phyloP scores from a whole-genome alignment of 495 filamentous ascomycete species.

The Penicillium egyptiacum region DNA sequence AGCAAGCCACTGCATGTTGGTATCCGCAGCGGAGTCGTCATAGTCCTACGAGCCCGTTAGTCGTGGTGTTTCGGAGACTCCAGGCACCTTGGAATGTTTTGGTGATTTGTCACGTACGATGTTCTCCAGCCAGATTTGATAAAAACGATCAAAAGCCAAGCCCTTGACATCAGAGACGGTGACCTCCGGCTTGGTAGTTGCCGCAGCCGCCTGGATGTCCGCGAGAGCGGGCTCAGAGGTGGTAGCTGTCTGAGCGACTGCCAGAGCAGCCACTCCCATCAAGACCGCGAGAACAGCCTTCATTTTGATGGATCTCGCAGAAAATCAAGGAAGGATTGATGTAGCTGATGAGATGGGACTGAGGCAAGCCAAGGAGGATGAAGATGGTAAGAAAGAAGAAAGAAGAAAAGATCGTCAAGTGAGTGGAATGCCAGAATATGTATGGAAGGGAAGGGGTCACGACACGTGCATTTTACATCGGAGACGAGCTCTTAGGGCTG shows the following conservation, averaged over 20 bases:
- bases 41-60: slow-evolving; percentile 48
- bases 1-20: slow-evolving; percentile 56
- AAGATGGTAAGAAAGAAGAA: not conserved
- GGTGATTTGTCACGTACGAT: slow-evolving; percentile 47
- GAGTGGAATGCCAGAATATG: not conserved
- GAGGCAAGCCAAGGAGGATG: not conserved
- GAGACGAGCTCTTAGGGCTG: not conserved
- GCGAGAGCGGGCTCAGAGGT: slow-evolving; percentile 30
- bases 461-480: slow-evolving; percentile 8
- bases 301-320: slow-evolving; percentile 21
- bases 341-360: not conserved
- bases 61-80: slow-evolving; percentile 17
- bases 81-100: slow-evolving; percentile 45
- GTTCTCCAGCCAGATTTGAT: slow-evolving; percentile 73
- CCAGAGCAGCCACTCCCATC: slow-evolving; percentile 24
- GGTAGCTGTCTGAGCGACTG: slow-evolving; percentile 27
- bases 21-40: slow-evolving; percentile 47
- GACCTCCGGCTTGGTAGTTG: slow-evolving; percentile 36
- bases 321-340: slow-evolving; percentile 1
- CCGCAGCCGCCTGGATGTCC: slow-evolving; percentile 33
- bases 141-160: slow-evolving; percentile 63
- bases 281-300: slow-evolving; percentile 23
- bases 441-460: not conserved
- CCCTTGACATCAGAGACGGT: slow-evolving; percentile 60
- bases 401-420: not conserved